phyloP scores from a whole-genome alignment of 163 green algal species.

The Volvox carteri region DNA sequence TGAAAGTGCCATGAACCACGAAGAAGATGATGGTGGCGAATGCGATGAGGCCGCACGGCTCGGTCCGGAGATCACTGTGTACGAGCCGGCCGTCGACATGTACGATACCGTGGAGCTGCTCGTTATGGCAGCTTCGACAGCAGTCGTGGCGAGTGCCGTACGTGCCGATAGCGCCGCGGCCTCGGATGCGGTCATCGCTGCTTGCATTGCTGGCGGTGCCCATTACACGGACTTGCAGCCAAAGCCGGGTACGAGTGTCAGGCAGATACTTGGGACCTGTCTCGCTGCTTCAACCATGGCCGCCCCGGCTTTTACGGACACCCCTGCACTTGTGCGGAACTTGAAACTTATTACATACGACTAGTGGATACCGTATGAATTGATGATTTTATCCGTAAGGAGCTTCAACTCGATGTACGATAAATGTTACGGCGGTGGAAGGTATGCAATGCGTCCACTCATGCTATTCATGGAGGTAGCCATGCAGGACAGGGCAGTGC shows the following conservation, averaged over 20 bases:
- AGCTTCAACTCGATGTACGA: too few relatives aligned
- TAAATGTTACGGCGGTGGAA: too few relatives aligned
- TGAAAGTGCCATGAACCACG: not conserved
- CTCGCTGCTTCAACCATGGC: too few relatives aligned
- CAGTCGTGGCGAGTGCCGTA: not conserved
- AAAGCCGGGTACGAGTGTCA: constrained; percentile 1
- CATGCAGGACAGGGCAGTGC: too few relatives aligned
- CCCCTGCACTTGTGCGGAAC: too few relatives aligned
- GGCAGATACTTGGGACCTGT: not conserved
- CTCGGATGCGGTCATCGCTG: constrained; percentile 1
- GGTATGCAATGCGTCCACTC: too few relatives aligned
- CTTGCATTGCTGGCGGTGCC: not conserved
- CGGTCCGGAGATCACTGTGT: not conserved
- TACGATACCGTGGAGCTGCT: constrained; percentile 2
- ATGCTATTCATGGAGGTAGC: too few relatives aligned
- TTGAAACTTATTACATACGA: too few relatives aligned
- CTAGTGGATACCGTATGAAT: too few relatives aligned
- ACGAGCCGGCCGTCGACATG: constrained; percentile 19
- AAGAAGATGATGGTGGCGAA: not conserved
- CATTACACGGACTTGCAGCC: constrained; percentile 38
- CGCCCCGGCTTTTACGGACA: too few relatives aligned
- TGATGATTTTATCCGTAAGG: too few relatives aligned
- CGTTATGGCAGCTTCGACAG: not conserved
- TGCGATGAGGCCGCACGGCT: not conserved
- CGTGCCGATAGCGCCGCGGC: not conserved